Evolutionary conservation across 345 rosid genomes (phyloP).

Genomic region (Gossypium sturtianum): DNA sequence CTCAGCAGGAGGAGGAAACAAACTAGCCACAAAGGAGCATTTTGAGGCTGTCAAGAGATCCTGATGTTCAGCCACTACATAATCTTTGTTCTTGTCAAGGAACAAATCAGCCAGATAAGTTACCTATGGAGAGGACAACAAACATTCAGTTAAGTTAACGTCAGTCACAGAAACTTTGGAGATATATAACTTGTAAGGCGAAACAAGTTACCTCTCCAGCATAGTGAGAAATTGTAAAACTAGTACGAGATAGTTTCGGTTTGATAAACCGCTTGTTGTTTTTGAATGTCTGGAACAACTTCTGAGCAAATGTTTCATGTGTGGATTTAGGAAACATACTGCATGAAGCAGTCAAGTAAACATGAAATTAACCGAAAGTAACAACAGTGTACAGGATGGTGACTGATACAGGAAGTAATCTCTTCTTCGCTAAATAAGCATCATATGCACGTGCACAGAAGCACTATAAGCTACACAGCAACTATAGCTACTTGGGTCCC

Average conservation of each 20-base stretch:
- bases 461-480: neutral
- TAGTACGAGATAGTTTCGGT: constrained; percentile 96
- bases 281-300: constrained; percentile 94
- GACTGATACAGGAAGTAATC: neutral
- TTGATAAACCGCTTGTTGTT: constrained; percentile 89
- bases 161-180: constrained; percentile 1
- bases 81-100: constrained; percentile 99
- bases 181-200: constrained; percentile 12
- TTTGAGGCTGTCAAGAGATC: constrained; percentile 77
- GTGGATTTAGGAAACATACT: constrained; percentile 99
- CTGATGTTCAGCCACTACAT: constrained; percentile 99
- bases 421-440: constrained; percentile 10
- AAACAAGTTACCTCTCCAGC: constrained; percentile 83
- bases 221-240: constrained; percentile 90
- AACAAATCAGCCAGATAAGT: constrained; percentile 84
- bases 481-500: neutral
- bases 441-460: neutral
- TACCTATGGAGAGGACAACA: constrained; percentile 45
- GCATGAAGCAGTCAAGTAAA: constrained; percentile 29
- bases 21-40: constrained; percentile 67
- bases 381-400: constrained; percentile 5
- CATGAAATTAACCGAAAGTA: constrained; percentile 18
- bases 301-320: constrained; percentile 98
- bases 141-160: constrained; percentile 12
- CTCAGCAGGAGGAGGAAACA: constrained; percentile 83